These are phyloP conservation scores for Quercus mongolica DNA, from an alignment of 306 rosid genomes.

Conservation along the genomic window DNA sequence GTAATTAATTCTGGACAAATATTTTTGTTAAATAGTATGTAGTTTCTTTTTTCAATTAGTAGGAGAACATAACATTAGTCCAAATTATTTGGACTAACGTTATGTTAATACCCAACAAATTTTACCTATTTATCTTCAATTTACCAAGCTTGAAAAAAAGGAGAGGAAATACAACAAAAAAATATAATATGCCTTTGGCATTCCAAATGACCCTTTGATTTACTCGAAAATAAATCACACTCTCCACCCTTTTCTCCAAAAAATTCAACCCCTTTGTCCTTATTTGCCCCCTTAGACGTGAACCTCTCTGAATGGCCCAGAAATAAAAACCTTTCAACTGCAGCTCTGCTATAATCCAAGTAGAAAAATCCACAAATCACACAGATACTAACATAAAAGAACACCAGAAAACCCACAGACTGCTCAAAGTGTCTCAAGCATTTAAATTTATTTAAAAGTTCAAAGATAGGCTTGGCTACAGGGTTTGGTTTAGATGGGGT, in stretches of 20 bases:
- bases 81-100: too few relatives aligned
- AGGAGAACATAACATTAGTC: too few relatives aligned
- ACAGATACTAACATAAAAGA: conserved; percentile 41
- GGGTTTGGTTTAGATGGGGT: conserved; percentile 25
- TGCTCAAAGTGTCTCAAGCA: conserved; percentile 58
- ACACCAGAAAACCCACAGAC: conserved; percentile 65
- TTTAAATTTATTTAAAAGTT: conserved; percentile 46
- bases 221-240: conserved; percentile 53
- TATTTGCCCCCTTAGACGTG: conserved; percentile 22
- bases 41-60: too few relatives aligned
- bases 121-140: too few relatives aligned
- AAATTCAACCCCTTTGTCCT: conserved; percentile 49
- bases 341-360: conserved; percentile 42
- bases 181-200: too few relatives aligned
- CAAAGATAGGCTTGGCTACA: conserved; percentile 46
- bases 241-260: conserved; percentile 40
- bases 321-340: conserved; percentile 33
- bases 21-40: too few relatives aligned
- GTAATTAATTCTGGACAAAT: too few relatives aligned
- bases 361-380: conserved; percentile 53
- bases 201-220: too few relatives aligned
- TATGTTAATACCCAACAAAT: too few relatives aligned
- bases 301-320: conserved; percentile 39
- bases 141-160: too few relatives aligned
- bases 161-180: too few relatives aligned